Base-by-base conservation (phyloP, 139 green algal species). In the Chlamydomonas sp. region DNA sequence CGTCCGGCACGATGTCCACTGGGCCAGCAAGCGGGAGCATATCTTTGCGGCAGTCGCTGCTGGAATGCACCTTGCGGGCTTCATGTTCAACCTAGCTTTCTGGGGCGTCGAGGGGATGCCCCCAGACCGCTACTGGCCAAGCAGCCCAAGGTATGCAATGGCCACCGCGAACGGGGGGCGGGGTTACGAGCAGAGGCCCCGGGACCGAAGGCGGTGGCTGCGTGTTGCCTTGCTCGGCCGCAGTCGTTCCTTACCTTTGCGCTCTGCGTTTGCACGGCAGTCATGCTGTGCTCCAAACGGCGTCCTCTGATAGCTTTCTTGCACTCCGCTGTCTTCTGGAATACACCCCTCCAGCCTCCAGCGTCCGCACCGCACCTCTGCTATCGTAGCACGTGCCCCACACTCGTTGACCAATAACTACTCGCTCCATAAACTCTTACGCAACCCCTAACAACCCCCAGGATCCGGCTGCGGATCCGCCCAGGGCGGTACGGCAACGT, bases 71-170 rank as follows among this genome's bases (percentile, higher is more conserved):
- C 12, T 95, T 0, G 81, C 79, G 2, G n/a, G 89, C 17, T 95
- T 95, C 83, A 83, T 89, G 0, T 90, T 89, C 31, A 94, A 94
- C 74, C 84, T 94, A 3, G 88, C 92, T 5, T 95, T 95, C 85
- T 93, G 90, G 90, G 89, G 89, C 78, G 90, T 88, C 16, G 92
- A 95, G 63, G 92, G 92, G 57, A 92, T 89, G 87, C 89, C 92
- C 0, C 85, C 87, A 9, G 92, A 95, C 80, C 88, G 90, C 58
- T 93, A 93, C 81, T 90, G 87, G 79, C 90, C 90, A n/a, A 73
- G 10, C 9, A 89, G 80, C 63, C 84, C 84, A 15, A 91, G 90
- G 90, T 91, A 9, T 5, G 66, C 61, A 71, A 62, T 57, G 20
- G 72, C 15, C 7, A 20, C 72, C 9, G 72, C 17, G 72, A 20